These are phyloP conservation scores for Penicillium occitanis DNA, from an alignment of 2,329 filamentous ascomycete genomes.

Conservation along the genomic window DNA sequence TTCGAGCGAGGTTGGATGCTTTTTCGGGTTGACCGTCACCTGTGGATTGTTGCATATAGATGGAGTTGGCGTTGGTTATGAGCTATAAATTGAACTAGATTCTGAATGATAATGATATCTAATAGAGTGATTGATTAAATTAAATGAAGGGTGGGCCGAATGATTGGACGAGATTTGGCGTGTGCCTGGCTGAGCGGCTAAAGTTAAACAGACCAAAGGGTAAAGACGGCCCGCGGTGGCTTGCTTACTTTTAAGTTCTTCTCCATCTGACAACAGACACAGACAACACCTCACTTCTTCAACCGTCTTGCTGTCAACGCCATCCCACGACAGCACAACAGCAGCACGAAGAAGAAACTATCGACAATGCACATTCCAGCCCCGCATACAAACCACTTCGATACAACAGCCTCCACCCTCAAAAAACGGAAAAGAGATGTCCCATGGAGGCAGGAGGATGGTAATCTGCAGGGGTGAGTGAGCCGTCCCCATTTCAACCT, in stretches of 20 bases:
- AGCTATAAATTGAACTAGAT: no score
- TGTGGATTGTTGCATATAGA: background rate
- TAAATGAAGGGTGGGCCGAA: background rate
- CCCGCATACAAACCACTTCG: constrained; percentile 8
- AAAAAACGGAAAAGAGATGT: constrained; percentile 32
- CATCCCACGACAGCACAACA: background rate
- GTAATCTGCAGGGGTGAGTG: constrained; percentile 16
- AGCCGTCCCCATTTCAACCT: background rate
- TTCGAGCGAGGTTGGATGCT: constrained; percentile 35
- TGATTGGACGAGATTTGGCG: background rate
- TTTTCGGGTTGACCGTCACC: background rate
- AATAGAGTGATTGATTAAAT: background rate
- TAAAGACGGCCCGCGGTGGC: background rate
- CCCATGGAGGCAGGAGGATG: constrained; percentile 22
- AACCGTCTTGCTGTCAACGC: background rate
- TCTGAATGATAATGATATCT: background rate
- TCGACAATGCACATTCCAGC: constrained; percentile 17
- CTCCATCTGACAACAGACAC: background rate
- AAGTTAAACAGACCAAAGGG: background rate
- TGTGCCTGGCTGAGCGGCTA: background rate
- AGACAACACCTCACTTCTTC: background rate
- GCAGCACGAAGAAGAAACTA: background rate
- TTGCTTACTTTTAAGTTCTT: background rate
- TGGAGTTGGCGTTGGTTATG: background rate
- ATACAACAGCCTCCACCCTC: constrained; percentile 20